Conservation (phyloP, 169 alveolate species). For the Amoebophrya sp. region DNA sequence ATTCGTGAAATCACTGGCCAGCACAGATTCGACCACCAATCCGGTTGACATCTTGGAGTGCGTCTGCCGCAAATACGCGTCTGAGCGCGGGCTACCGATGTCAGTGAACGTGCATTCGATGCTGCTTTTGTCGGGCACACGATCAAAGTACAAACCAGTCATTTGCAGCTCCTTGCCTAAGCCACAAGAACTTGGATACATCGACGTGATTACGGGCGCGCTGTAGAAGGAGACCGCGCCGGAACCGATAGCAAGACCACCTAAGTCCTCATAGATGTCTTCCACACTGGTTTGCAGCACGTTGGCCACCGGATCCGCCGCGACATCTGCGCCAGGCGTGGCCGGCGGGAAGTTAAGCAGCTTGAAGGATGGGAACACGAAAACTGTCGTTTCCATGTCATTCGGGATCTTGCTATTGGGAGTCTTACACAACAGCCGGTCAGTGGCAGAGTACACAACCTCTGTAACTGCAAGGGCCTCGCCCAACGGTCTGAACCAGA, state of each 20-base stretch:
- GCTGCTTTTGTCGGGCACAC: neutral
- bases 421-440: neutral
- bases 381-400: neutral
- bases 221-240: neutral
- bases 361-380: neutral
- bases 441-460: neutral
- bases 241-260: neutral
- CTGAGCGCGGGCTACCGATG: neutral
- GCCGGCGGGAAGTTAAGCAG: neutral
- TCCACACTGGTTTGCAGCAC: neutral
- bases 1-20: neutral
- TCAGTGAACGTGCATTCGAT: neutral
- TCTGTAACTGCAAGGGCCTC: neutral
- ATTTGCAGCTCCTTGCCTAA: neutral
- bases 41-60: neutral
- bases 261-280: neutral
- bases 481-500: neutral
- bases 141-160: neutral
- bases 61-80: slow-evolving; percentile 21
- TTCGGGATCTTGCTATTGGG: neutral
- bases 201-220: neutral
- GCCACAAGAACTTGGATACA: neutral
- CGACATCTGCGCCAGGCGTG: neutral
- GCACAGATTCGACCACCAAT: neutral
- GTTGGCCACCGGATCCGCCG: neutral